Conservation (phyloP, 169 alveolate genomes). For the Plasmodium reichenowi region DNA sequence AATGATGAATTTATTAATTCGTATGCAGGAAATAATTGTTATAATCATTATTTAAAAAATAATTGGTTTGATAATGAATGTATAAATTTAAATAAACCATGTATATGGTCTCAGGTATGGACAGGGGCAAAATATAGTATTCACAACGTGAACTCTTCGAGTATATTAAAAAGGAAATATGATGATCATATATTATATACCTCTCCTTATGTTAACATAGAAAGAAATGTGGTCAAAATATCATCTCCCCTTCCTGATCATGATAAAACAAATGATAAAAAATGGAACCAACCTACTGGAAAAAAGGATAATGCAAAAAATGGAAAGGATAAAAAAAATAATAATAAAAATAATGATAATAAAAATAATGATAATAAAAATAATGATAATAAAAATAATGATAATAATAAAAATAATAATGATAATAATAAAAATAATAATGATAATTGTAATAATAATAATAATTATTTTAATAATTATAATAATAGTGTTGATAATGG, state of each 20-base stretch:
- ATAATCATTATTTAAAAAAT: constrained; percentile 62
- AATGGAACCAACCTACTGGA: neutral
- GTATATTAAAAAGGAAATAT: constrained; percentile 28
- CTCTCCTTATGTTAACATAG: neutral
- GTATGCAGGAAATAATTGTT: constrained; percentile 75
- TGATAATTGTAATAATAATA: neutral
- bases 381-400: neutral
- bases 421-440: neutral
- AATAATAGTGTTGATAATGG: neutral
- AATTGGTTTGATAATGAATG: constrained; percentile 77
- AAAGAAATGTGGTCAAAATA: no score
- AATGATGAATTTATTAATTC: constrained; percentile 45
- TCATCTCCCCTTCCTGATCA: neutral
- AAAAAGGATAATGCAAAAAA: neutral
- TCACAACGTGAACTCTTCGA: constrained; percentile 36
- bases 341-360: neutral
- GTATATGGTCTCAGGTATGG: constrained; percentile 77
- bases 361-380: neutral
- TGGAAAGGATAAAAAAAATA: neutral
- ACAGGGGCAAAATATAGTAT: constrained; percentile 77
- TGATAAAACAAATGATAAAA: neutral
- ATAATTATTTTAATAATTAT: neutral
- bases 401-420: neutral
- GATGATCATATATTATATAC: constrained; percentile 20
- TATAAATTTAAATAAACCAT: constrained; percentile 54